These are phyloP conservation scores for Rosa hybrid DNA, from an alignment of 331 rosid genomes.

Conservation along the genomic window DNA sequence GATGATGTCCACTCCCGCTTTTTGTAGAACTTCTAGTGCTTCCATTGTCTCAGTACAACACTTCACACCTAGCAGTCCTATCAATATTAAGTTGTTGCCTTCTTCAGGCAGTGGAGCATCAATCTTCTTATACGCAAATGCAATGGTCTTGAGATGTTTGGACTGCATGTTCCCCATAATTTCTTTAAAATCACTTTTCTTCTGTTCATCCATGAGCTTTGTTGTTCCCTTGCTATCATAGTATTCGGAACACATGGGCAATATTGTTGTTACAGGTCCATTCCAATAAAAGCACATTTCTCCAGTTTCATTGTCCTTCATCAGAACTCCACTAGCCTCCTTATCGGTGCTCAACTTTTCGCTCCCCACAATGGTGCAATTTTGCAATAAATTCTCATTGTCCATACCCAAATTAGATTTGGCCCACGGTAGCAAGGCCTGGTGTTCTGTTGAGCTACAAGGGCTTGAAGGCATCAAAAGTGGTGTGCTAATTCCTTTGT, in stretches of 20 bases:
- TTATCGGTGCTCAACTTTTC: neutral
- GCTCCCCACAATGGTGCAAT: neutral
- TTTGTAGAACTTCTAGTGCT: neutral
- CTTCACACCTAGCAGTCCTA: conserved; percentile 16
- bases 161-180: neutral
- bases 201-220: neutral
- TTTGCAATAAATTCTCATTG: neutral
- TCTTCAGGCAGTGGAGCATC: neutral
- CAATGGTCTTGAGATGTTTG: conserved; percentile 9
- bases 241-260: neutral
- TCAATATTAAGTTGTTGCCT: neutral
- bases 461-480: neutral
- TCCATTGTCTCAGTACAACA: neutral
- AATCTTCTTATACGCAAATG: conserved; percentile 16
- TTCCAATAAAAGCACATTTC: neutral
- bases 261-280: neutral
- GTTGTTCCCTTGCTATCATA: neutral
- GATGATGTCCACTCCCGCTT: conserved; percentile 15
- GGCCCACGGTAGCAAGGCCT: neutral
- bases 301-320: neutral
- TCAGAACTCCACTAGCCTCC: conserved; percentile 1
- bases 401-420: neutral
- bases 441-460: neutral
- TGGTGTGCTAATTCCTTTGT: conserved; percentile 13
- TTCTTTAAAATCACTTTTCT: neutral